Evolutionary conservation across 2,329 filamentous ascomycete species (phyloP).

Genomic region (Diaporthe longicolla): DNA sequence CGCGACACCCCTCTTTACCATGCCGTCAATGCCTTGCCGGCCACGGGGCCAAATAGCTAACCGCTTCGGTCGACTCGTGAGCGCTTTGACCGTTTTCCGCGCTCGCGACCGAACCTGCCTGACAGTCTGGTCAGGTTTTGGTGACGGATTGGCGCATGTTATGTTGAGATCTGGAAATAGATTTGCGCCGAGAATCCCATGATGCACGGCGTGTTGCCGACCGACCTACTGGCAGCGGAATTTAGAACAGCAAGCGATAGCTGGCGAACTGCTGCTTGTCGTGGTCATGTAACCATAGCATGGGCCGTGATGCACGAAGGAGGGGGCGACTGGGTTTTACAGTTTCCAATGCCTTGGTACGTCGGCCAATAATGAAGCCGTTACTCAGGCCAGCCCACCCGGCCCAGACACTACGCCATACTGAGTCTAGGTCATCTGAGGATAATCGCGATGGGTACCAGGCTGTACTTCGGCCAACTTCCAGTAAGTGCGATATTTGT

Average conservation of each 20-base stretch:
- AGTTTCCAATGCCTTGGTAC: slow-evolving; percentile 37
- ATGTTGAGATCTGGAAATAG: slow-evolving; percentile 5
- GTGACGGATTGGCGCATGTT: slow-evolving; percentile 1
- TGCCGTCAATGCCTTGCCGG: not conserved
- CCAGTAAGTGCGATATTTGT: slow-evolving; percentile 25
- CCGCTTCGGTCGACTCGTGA: slow-evolving; percentile 3
- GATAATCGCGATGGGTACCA: slow-evolving; percentile 32
- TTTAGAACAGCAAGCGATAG: slow-evolving; percentile 14
- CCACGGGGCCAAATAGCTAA: not conserved
- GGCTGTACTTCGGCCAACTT: slow-evolving; percentile 37
- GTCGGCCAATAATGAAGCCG: slow-evolving; percentile 24
- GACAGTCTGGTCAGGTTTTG: slow-evolving; percentile 6
- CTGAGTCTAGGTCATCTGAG: slow-evolving; percentile 31
- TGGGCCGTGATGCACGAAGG: slow-evolving; percentile 33
- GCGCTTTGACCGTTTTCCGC: not conserved
- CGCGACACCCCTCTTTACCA: slow-evolving; percentile 19
- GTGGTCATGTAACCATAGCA: slow-evolving; percentile 37
- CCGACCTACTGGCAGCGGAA: slow-evolving; percentile 2
- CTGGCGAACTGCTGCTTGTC: slow-evolving; percentile 19
- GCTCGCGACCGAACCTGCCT: not conserved
- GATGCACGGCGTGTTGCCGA: slow-evolving; percentile 7
- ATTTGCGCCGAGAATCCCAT: slow-evolving; percentile 8
- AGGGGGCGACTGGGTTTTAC: slow-evolving; percentile 37
- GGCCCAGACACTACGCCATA: slow-evolving; percentile 25
- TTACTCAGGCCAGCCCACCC: slow-evolving; percentile 30